Conservation (phyloP, 2,329 filamentous ascomycete species). For the Aspergillus flavus region DNA sequence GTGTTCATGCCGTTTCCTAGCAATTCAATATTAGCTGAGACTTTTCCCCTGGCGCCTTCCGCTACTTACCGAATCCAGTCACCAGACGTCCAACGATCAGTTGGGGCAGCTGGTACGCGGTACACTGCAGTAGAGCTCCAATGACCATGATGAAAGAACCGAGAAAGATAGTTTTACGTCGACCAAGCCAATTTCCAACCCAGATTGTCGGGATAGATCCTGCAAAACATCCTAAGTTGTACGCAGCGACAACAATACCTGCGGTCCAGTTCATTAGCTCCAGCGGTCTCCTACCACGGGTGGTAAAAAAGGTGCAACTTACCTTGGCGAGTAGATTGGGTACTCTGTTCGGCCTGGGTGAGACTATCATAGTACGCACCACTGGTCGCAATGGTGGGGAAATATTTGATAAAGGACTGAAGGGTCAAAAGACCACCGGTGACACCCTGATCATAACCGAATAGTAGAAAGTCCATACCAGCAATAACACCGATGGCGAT, state of each 20-base stretch:
- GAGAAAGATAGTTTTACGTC: slow-evolving; percentile 53
- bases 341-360: slow-evolving; percentile 19
- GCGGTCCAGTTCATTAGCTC: background rate
- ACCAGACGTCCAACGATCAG: slow-evolving; percentile 56
- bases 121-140: slow-evolving; percentile 52
- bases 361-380: slow-evolving; percentile 20
- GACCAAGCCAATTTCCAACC: slow-evolving; percentile 55
- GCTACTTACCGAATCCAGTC: slow-evolving; percentile 50
- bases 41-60: background rate
- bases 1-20: slow-evolving; percentile 53
- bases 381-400: slow-evolving; percentile 44
- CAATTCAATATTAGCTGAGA: background rate
- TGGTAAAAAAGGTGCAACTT: slow-evolving; percentile 3
- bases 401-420: slow-evolving; percentile 43
- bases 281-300: background rate
- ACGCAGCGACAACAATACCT: slow-evolving; percentile 47
- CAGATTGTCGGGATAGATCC: slow-evolving; percentile 55
- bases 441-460: slow-evolving; percentile 46
- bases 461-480: slow-evolving; percentile 45
- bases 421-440: slow-evolving; percentile 49
- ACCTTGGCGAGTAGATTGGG: slow-evolving; percentile 43
- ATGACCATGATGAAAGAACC: slow-evolving; percentile 54
- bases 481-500: slow-evolving; percentile 49
- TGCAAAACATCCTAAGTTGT: slow-evolving; percentile 55
- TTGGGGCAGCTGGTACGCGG: slow-evolving; percentile 51